Evolutionary conservation across 1,139 yeast species (phyloP).

Genomic region (Debaryomyces fabryi): DNA sequence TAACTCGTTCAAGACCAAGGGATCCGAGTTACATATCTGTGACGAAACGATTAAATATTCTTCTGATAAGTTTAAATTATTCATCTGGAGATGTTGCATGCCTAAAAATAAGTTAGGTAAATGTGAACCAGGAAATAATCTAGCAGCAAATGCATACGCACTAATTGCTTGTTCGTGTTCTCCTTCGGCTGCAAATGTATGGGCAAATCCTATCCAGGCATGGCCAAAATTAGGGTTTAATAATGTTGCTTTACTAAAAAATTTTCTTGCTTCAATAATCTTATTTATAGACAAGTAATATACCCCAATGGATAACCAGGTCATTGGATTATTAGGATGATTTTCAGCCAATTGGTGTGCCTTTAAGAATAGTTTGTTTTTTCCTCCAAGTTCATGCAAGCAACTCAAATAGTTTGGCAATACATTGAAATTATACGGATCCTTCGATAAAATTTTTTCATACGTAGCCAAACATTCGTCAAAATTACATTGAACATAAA

Average conservation of each 20-base stretch:
- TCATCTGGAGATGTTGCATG: conserved; percentile 93
- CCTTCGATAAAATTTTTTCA: conserved; percentile 62
- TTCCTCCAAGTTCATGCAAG: conserved; percentile 80
- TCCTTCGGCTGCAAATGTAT: conserved; percentile 95
- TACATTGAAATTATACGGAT: conserved; percentile 71
- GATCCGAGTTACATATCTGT: conserved; percentile 81
- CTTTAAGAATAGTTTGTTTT: conserved; percentile 74
- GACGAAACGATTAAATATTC: conserved; percentile 81
- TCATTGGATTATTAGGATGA: conserved; percentile 79
- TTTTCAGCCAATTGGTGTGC: conserved; percentile 88
- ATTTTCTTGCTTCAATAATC: conserved; percentile 80
- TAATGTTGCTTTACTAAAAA: conserved; percentile 86
- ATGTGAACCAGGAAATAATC: conserved; percentile 93
- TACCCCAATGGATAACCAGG: conserved; percentile 93
- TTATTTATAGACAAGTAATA: conserved; percentile 80
- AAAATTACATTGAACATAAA: conserved; percentile 79
- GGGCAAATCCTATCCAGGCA: conserved; percentile 99
- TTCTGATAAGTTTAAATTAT: conserved; percentile 78
- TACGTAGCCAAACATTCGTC: conserved; percentile 76
- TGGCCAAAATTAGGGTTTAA: conserved; percentile 90
- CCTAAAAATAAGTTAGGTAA: conserved; percentile 89
- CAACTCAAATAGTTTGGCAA: conserved; percentile 84
- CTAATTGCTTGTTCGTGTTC: conserved; percentile 98
- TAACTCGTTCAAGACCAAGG: conserved; percentile 82
- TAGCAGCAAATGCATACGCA: conserved; percentile 94